Conservation (phyloP, 164 flowering plant genomes). For the Umbellularia californica region DNA sequence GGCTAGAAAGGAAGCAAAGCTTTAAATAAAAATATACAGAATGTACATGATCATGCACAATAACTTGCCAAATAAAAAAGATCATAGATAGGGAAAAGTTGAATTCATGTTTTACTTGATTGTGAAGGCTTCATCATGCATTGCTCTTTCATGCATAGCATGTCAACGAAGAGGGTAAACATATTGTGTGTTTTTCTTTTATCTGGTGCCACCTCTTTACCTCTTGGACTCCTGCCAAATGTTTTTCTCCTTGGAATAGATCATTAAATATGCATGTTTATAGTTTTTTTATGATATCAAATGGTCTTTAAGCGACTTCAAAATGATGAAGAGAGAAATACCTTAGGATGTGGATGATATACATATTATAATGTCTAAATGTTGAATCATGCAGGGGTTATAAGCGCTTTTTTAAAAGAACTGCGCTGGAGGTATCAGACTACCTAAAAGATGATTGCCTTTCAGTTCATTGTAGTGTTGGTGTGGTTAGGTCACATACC, state of each 20-base stretch:
- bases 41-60: no score
- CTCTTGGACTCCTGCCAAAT: not conserved
- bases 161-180: not conserved
- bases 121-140: not conserved
- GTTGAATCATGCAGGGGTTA: constrained; percentile 67
- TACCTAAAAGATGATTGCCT: constrained; percentile 86
- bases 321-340: not conserved
- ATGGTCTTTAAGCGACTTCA: not conserved
- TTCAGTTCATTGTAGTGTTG: constrained; percentile 68
- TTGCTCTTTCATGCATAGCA: not conserved
- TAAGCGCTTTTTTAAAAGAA: constrained; percentile 75
- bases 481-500: constrained; percentile 76
- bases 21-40: no score
- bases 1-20: no score
- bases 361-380: constrained; percentile 4
- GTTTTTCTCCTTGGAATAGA: not conserved
- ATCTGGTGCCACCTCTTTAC: not conserved
- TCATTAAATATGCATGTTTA: not conserved
- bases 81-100: not conserved
- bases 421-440: constrained; percentile 72
- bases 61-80: not conserved
- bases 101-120: not conserved
- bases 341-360: not conserved
- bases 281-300: not conserved
- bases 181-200: no score